Evolutionary conservation across 805 yeast genomes (phyloP), one percentile per base, ranked within the genome.

Genomic region (Saturnispora diversa): DNA sequence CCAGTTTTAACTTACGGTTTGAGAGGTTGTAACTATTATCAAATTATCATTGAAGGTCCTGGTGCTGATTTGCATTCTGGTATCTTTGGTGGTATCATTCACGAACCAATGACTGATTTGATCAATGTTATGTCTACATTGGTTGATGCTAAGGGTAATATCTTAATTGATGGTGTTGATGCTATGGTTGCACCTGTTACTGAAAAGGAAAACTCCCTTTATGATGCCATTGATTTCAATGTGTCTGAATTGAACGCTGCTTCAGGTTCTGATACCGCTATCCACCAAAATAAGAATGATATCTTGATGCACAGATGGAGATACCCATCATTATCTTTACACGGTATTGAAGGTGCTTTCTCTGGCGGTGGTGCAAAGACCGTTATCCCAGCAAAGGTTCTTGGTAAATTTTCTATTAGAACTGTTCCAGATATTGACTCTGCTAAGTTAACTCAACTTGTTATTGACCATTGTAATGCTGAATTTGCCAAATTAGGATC

Each of bases 241-340:
- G 74, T 88, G 40, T 78, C 73, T 28, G 97, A 88, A 52, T 75
- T 92, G 60, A 84, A 88, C 58, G 77, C 75, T 16, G 95, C 97
- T 36, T 70, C 90, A 15, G 97, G 97, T 38, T 80, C 96, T 7
- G 60, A 85, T 48, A 87, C 96, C 34, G 77, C 87, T 27, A 70
- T 88, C 45, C 80, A 80, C 66, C 70, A 76, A 48, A 72, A 73
- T 60, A 84, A 86, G 65, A 79, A 86, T 66, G 81, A 80, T 44
- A 87, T 94, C 44, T 74, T 92, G 55, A 90, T 87, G 83, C 97
- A 88, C 64, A 80, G 98, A 74, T 92, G 99, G 99, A 82, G 99
- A 72, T 87, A 72, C 66, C 99, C 99, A 42, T 86, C 97, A 6
- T 70, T 92, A 54, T 88, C 97, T 2, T 63, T 92, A 50, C 99